phyloP scores from a whole-genome alignment of 2,329 filamentous ascomycete species.

The Phoma sp. region DNA sequence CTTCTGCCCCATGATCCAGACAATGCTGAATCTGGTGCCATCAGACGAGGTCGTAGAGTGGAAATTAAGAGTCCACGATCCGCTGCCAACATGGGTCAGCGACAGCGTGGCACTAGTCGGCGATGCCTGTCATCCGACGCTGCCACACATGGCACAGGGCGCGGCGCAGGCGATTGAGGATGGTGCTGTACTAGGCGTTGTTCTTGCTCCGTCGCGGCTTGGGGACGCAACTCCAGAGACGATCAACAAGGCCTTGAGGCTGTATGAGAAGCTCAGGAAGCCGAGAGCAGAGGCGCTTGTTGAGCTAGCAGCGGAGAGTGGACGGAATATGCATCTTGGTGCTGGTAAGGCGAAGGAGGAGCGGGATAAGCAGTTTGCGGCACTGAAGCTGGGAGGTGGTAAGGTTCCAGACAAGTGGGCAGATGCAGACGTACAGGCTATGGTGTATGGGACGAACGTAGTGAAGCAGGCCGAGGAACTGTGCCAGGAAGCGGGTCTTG shows the following conservation, averaged over 20 bases:
- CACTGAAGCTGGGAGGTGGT: constrained; percentile 51
- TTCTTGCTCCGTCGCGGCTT: constrained; percentile 58
- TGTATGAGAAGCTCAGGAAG: constrained; percentile 64
- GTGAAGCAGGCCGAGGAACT: constrained; percentile 53
- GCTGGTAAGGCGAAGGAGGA: constrained; percentile 65
- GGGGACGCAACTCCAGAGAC: constrained; percentile 49
- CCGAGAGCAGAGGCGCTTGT: constrained; percentile 63
- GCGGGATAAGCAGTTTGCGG: constrained; percentile 62
- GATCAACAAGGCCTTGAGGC: constrained; percentile 60
- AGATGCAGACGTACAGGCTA: constrained; percentile 58
- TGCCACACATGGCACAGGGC: constrained; percentile 69
- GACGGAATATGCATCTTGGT: constrained; percentile 62
- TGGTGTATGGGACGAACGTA: constrained; percentile 57
- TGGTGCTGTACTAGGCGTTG: constrained; percentile 62
- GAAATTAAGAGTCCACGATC: constrained; percentile 68
- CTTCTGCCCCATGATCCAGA: constrained; percentile 67
- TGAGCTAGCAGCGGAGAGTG: constrained; percentile 62
- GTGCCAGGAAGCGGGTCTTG: constrained; percentile 47
- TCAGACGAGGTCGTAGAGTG: constrained; percentile 72
- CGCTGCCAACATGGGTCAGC: constrained; percentile 67
- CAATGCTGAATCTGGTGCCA: constrained; percentile 66
- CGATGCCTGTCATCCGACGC: constrained; percentile 68
- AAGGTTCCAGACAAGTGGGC: constrained; percentile 60
- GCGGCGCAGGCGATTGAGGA: constrained; percentile 71
- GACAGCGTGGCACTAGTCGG: constrained; percentile 61